Base-by-base conservation (phyloP, 2,329 filamentous ascomycete species). In the Grosmannia serpens region DNA sequence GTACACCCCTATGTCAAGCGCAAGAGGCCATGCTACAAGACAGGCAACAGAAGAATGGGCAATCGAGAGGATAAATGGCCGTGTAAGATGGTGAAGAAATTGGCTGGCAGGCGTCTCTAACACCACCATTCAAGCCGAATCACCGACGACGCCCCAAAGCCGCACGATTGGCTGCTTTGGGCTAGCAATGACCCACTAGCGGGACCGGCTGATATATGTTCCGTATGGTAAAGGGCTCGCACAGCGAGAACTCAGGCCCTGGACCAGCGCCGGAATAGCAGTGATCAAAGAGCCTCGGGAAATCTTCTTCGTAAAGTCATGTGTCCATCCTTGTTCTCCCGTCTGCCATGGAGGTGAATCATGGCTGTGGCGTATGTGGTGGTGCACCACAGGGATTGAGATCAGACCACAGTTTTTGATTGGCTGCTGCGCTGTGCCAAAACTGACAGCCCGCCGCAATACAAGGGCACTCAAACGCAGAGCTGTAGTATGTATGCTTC, bases 141-240 rank as follows among this genome's bases (percentile, higher is more conserved):
- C 49, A 31, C 13, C 15, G 51, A 38, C 31, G 17, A 22, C 29
- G 31, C 50, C 26, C 20, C n/a, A n/a, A 33, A 4, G 26, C 53
- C 11, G 31, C 54, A 22, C 44, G 51, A 35, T 55, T 44, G 50
- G 49, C 58, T 51, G 50, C 50, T 31, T 46, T 50, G 7, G 24
- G 24, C 26, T 50, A 27, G 44, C 24, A 55, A 13, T 9, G 55
- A 17, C 27, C 58, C 55, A 52, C 38, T 41, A 11, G 11, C 52
- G 52, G 59, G 53, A 56, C 15, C 56, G 59, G 59, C 53, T 10
- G 49, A 38, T 53, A 9, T 27, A 3, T 58, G 57, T 59, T 59
- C 57, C 57, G 57, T 26, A 22, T 44, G 3, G 41, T 17, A 44
- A 44, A 44, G 20, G 20, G 35, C 35, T 44, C 41, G 41, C 41